These are phyloP conservation scores for Stygiomarasmius scandens DNA, from an alignment of 1,284 basidiomycete genomes.

Conservation along the genomic window DNA sequence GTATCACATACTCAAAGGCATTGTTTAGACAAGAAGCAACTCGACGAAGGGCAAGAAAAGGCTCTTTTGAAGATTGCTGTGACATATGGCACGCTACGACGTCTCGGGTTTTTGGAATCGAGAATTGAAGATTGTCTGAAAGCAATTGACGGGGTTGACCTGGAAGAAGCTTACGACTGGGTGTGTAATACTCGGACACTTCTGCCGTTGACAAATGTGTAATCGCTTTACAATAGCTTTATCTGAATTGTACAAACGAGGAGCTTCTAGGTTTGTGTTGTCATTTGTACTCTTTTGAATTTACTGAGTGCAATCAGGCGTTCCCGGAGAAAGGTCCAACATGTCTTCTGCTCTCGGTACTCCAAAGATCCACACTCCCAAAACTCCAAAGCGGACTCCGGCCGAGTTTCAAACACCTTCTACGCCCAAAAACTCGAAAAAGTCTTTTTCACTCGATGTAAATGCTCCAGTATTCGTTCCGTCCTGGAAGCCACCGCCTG, in stretches of 20 bases:
- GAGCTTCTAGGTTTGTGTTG: conserved; percentile 36
- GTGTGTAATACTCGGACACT: conserved; percentile 47
- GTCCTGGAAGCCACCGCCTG: conserved; percentile 13
- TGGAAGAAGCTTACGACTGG: conserved; percentile 94
- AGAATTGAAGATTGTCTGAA: conserved; percentile 73
- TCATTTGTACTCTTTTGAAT: background rate
- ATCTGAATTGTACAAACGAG: conserved; percentile 66
- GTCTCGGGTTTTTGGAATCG: conserved; percentile 79
- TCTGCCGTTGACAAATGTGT: conserved; percentile 8
- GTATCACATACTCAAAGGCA: background rate
- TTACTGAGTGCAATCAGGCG: background rate
- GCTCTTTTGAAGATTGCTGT: conserved; percentile 71
- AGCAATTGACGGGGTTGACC: conserved; percentile 66
- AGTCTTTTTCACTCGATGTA: conserved; percentile 31
- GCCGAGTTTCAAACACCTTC: conserved; percentile 33
- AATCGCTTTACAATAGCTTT: conserved; percentile 56
- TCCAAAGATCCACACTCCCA: conserved; percentile 17
- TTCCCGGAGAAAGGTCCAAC: conserved; percentile 10
- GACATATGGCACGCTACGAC: conserved; percentile 82
- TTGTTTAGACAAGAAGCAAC: conserved; percentile 34
- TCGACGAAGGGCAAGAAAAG: conserved; percentile 72
- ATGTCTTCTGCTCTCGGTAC: conserved; percentile 34
- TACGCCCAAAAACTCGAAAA: conserved; percentile 20
- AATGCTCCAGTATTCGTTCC: conserved; percentile 44
- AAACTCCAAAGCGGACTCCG: conserved; percentile 32